Base-by-base conservation (phyloP, 352 stramenopile species). In the Pilasporangium apinafurcum region DNA sequence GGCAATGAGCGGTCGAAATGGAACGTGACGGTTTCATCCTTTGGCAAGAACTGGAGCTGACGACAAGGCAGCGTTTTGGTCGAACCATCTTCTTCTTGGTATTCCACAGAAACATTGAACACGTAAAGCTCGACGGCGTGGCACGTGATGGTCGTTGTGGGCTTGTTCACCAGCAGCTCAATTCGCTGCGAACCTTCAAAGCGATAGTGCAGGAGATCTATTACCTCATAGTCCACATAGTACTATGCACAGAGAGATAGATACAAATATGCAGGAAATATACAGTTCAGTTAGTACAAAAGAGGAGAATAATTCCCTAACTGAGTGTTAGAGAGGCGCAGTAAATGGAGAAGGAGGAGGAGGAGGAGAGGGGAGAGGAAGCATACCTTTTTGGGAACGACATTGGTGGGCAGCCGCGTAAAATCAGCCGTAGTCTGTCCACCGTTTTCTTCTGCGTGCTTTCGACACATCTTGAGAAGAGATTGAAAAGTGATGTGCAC, bases 41-140 rank as follows among this genome's bases (percentile, higher is more conserved):
- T 67, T 22, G 41, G 37, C 25, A 66, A 39, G 47, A 62, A 78
- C 39, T 68, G 59, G 39, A 84, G 74, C 53, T 82, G 52, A 39
- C 71, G 37, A 34, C 64, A 71, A 30, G 57, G 33, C 14, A 82
- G 30, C 32, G 54, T 59, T 42, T 57, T 60, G 5, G 35, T 29
- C 27, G 17, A 14, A 1, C 63, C 52, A 16, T 61, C 61, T 14
- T 53, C 41, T 24, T 56, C 46, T 2, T 56, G 62, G 25, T 91
- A 47, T 25, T 62, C 61, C 18, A 86, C 71, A 31, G 56, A 68
- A 26, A 95, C 71, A 48, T 80, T 54, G 34, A 83, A 84, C 37
- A 86, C 78, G 50, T 87, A 83, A 6, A 98, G 75, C 69, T 99
- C 95, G 38, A 97, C 95, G 26, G 90, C 83, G 66, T 99, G 94